Evolutionary conservation across 139 green algal species (phyloP).

Genomic region (Closterium sp.): DNA sequence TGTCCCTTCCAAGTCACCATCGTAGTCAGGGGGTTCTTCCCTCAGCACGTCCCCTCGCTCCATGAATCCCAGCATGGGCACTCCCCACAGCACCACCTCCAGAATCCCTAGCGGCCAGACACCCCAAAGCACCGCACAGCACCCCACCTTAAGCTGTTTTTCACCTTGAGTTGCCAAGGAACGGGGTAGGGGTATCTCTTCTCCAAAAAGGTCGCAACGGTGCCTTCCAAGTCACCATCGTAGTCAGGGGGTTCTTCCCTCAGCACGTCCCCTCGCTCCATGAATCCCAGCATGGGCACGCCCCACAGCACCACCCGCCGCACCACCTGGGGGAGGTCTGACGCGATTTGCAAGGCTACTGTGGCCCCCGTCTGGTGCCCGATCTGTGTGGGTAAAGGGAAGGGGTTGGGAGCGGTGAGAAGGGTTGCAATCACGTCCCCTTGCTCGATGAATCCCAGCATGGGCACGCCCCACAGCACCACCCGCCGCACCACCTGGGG

Average conservation of each 20-base stretch:
- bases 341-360: conserved; percentile 1
- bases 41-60: conserved; percentile 14
- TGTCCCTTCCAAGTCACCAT: background rate
- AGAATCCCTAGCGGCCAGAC: background rate
- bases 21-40: conserved; percentile 14
- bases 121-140: no score
- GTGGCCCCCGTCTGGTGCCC: conserved; percentile 13
- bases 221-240: background rate
- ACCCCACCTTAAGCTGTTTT: no score
- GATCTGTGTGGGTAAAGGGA: background rate
- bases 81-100: conserved; percentile 3
- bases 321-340: background rate
- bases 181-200: conserved; percentile 2
- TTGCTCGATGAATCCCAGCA: conserved; percentile 13
- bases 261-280: conserved; percentile 23
- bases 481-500: background rate
- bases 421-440: conserved; percentile 1
- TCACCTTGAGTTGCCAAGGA: conserved; percentile 32
- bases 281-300: conserved; percentile 16
- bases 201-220: background rate
- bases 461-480: conserved; percentile 14
- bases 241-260: conserved; percentile 16
- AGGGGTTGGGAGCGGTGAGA: no score
- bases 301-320: conserved; percentile 23
- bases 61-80: conserved; percentile 16